These are phyloP conservation scores for Agastache rugosa DNA, from an alignment of 257 asterid species.

Conservation along the genomic window DNA sequence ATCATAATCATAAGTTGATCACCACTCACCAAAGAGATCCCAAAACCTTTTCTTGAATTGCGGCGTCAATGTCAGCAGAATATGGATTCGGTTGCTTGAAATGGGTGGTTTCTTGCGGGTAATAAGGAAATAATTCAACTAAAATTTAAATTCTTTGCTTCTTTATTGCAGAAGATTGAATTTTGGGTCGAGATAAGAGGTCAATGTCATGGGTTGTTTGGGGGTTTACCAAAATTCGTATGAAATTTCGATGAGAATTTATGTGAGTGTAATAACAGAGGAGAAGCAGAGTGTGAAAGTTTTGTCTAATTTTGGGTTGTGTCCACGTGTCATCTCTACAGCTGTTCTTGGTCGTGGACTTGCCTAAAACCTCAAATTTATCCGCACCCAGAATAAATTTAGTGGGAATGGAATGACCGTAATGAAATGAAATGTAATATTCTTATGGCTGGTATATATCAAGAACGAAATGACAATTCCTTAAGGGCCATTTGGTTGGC, in stretches of 20 bases:
- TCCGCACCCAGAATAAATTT: neutral
- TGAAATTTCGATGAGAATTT: neutral
- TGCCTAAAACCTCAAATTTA: neutral
- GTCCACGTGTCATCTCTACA: constrained; percentile 33
- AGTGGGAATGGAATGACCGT: no score
- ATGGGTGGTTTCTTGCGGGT: constrained; percentile 3
- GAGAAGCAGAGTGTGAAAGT: neutral
- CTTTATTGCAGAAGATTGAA: neutral
- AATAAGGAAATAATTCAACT: neutral
- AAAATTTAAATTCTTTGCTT: neutral
- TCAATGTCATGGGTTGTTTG: constrained; percentile 7
- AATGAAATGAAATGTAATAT: no score
- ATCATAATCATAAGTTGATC: constrained; percentile 13
- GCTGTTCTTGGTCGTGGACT: constrained; percentile 10
- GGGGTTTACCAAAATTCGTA: neutral
- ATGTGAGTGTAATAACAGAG: neutral
- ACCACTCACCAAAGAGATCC: constrained; percentile 28
- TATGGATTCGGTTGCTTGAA: constrained; percentile 2
- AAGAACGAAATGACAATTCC: no score
- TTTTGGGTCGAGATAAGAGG: constrained; percentile 15
- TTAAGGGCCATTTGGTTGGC: no score
- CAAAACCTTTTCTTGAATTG: constrained; percentile 4
- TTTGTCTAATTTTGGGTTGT: neutral
- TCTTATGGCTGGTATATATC: no score
- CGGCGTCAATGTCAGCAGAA: constrained; percentile 5